Percentiles rank a stretch among this genome's conserved stretches.
Evolutionary conservation across 2,329 filamentous ascomycete species (phyloP).

Genomic region (Aspergillus texensis): DNA sequence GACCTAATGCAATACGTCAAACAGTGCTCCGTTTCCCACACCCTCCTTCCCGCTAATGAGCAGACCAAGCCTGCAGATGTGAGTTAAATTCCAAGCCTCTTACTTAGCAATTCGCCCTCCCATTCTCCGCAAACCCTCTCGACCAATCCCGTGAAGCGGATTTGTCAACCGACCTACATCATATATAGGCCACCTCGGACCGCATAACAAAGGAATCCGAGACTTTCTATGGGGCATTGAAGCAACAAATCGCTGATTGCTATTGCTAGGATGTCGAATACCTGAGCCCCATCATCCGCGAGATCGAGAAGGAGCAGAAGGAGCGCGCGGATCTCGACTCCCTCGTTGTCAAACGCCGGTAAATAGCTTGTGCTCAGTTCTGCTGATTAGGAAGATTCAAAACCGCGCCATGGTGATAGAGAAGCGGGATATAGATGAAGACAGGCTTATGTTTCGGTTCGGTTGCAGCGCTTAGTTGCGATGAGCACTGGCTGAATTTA

Average conservation of each 20-base stretch:
- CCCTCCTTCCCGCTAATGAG: slow-evolving; percentile 65
- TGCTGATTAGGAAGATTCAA: slow-evolving; percentile 25
- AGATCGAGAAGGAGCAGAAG: slow-evolving; percentile 67
- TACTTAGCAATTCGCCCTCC: slow-evolving; percentile 17
- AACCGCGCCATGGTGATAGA: slow-evolving; percentile 21
- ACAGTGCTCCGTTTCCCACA: slow-evolving; percentile 68
- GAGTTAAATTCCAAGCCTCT: slow-evolving; percentile 30
- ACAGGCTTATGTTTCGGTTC: slow-evolving; percentile 24
- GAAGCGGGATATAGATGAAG: slow-evolving; percentile 21
- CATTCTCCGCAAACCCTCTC: slow-evolving; percentile 30
- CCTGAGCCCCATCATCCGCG: slow-evolving; percentile 67
- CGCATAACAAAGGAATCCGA: neutral
- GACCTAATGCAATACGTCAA: slow-evolving; percentile 24
- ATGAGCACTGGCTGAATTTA: slow-evolving; percentile 27
- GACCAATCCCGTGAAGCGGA: slow-evolving; percentile 41
- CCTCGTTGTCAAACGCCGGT: slow-evolving; percentile 60
- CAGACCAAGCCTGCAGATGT: slow-evolving; percentile 71
- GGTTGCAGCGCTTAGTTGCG: slow-evolving; percentile 18
- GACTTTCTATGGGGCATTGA: neutral
- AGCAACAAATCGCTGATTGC: neutral
- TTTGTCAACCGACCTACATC: slow-evolving; percentile 33
- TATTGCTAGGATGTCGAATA: slow-evolving; percentile 64
- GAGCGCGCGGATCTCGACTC: slow-evolving; percentile 71
- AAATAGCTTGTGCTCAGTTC: slow-evolving; percentile 25
- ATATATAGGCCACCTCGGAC: slow-evolving; percentile 3